Evolutionary conservation across 371 early-diverging fungal genomes (phyloP), one percentile per base, ranked within the genome.

Genomic region (Mucor lusitanicus): DNA sequence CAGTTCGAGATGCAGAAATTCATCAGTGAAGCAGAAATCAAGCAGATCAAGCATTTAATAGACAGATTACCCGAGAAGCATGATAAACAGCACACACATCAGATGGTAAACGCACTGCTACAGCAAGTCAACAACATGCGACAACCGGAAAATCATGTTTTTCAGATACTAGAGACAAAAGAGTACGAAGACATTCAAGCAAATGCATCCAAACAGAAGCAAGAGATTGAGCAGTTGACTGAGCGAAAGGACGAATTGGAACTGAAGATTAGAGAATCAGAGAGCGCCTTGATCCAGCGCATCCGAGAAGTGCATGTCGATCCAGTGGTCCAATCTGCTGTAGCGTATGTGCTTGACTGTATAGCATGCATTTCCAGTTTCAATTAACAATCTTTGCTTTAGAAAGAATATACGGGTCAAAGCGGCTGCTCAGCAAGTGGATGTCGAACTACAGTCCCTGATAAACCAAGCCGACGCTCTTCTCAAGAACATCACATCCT

Each of bases 371-470:
- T 11, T 11, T 53, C 23, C 13, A 9, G 2, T 21, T 48, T 21
- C 23, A 6, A 46, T 46, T n/a, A 46, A 21, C 50, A 33, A 33
- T 3, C 12, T 35, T 35, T 25, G 15, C 13, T 66, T 11, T 61
- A 73, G 73, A 21, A 65, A 69, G 30, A 69, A 48, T 11, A 42
- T 73, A 1, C 61, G 63, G 35, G 19, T 63, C n/a, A 73, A 66
- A 60, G 65, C 69, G 44, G 67, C 62, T 0, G 55, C 58, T 33
- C 59, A 66, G 13, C 73, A 73, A 48, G 56, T 59, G 3, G n/a
- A 55, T 17, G 58, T 27, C n/a, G 73, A 73, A 50, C 15, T 69
- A 11, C 30, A 56, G 23, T 61, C 46, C 0, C 50, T 55, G 19
- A 57, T 33, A 27, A 27, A 23, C 27, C 53, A 53, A 15, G 53